Evolutionary conservation across 371 early-diverging fungal species (phyloP), one percentile per base, ranked within the genome.

Genomic region (Gilbertella persicaria): DNA sequence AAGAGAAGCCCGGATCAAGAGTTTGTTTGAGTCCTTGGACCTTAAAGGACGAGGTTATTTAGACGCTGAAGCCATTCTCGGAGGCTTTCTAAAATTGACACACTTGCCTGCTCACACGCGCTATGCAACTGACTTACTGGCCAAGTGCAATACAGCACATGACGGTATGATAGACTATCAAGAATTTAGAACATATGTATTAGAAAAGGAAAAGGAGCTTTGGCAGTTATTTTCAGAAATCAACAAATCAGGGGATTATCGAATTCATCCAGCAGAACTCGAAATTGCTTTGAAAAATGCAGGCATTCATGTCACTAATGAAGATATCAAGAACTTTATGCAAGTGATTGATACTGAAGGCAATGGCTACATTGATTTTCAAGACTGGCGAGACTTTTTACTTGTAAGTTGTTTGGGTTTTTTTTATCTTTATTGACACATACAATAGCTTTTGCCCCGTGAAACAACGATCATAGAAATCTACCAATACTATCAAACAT

Each of bases 351-450:
- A 89, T 60, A 76, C 66, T 25, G 78, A 77, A 55, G 81, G 80
- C 4, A 81, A 87, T 66, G 91, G 91, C 26, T 79, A 73, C 25
- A 87, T 89, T 33, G 85, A 86, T 63, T 89, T 79, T 63, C 74
- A 79, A 45, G 90, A 89, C 45, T 90, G 88, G 88, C 73, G 86
- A 55, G 88, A 91, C 64, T 91, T 87, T 58, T 66, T 91, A 24
- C 64, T 91, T 60, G 84, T 90, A 70, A 72, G 66, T 43, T 37
- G 48, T 30, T 23, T 26, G 10, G n/a, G n/a, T n/a, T n/a, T n/a
- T n/a, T n/a, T n/a, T n/a, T n/a, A n/a, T n/a, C n/a, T n/a, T n/a
- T n/a, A n/a, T 58, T 35, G 4, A n/a, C 5, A 7, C 14, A 45
- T 33, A 10, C 23, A n/a, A 8, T 45, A 73, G 75, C 26, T 71